phyloP scores from a whole-genome alignment of 306 rosid species.

The Malus sieversii region DNA sequence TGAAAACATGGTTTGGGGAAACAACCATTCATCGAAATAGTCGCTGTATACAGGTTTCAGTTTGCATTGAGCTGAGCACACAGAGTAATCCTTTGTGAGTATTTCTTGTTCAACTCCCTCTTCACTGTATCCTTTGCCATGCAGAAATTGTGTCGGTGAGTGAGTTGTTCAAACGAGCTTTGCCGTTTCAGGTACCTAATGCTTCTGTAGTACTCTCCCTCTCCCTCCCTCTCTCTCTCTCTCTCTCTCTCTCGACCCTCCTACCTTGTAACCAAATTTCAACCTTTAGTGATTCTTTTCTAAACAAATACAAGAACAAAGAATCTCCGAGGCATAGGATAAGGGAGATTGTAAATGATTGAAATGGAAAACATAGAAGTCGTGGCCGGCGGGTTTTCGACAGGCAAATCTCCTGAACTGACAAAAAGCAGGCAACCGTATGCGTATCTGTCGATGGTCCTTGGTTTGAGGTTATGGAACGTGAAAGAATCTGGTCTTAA shows the following conservation, averaged over 20 bases:
- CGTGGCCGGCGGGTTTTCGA: neutral
- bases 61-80: neutral
- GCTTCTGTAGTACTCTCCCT: too few species aligned
- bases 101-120: neutral
- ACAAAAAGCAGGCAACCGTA: too few species aligned
- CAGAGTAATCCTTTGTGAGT: neutral
- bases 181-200: neutral
- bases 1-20: neutral
- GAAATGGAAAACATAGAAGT: neutral
- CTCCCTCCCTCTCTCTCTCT: too few species aligned
- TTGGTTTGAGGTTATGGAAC: neutral
- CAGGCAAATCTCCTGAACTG: neutral
- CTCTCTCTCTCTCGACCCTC: neutral
- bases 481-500: constrained; percentile 11
- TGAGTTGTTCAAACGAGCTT: neutral
- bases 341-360: neutral
- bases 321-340: neutral
- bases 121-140: neutral
- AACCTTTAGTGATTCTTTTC: neutral
- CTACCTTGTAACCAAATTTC: neutral
- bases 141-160: neutral
- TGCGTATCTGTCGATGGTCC: neutral
- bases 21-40: too few species aligned
- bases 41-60: neutral
- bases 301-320: neutral